Conservation (phyloP, 495 filamentous ascomycete genomes). For the Aeminium ludgeri region DNA sequence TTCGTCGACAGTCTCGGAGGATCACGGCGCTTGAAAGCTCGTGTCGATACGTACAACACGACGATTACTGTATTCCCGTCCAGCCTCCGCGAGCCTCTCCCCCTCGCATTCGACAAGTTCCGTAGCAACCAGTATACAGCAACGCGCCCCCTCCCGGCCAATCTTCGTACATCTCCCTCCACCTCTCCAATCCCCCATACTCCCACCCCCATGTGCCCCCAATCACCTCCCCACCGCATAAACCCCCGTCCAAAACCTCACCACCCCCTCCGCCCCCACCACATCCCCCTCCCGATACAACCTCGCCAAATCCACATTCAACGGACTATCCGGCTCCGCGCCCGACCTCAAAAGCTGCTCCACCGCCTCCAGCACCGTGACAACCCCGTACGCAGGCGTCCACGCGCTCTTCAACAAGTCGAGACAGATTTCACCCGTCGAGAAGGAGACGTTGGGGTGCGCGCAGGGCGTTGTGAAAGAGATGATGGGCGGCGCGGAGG, state of each 20-base stretch:
- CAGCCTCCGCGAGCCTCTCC: too few relatives aligned
- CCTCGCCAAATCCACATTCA: constrained; percentile 78
- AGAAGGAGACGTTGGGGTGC: constrained; percentile 69
- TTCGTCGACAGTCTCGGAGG: too few relatives aligned
- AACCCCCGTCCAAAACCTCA: constrained; percentile 53
- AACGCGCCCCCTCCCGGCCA: too few relatives aligned
- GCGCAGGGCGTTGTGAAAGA: constrained; percentile 64
- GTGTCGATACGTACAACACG: too few relatives aligned
- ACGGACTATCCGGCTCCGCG: constrained; percentile 53
- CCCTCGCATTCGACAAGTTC: too few relatives aligned
- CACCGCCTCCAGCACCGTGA: constrained; percentile 57
- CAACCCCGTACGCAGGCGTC: constrained; percentile 70
- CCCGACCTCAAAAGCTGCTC: constrained; percentile 63
- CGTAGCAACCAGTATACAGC: too few relatives aligned
- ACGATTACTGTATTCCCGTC: too few relatives aligned
- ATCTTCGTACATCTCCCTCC: too few relatives aligned
- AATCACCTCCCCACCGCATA: constrained; percentile 10
- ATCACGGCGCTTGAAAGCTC: too few relatives aligned
- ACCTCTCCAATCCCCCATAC: too few relatives aligned
- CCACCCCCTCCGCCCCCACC: constrained; percentile 60
- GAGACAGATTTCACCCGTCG: constrained; percentile 81
- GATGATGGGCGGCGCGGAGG: constrained; percentile 56
- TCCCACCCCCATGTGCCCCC: too few relatives aligned
- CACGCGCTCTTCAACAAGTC: constrained; percentile 70
- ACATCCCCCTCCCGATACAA: constrained; percentile 59